Conservation (phyloP, 2,329 filamentous ascomycete species). For the Colletotrichum nymphaeae region DNA sequence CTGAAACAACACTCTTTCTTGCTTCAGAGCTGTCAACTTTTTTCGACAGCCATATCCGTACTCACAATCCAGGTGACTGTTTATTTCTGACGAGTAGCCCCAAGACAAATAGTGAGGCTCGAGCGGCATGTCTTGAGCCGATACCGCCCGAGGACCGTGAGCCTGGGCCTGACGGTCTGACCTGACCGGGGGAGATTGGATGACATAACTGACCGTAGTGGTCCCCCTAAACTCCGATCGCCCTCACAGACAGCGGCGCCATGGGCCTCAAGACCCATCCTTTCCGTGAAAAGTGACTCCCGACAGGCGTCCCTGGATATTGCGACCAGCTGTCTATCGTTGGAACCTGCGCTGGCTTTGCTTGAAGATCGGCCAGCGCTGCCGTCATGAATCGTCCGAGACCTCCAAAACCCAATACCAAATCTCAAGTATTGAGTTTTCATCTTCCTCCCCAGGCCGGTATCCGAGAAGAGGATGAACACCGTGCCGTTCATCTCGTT, state of each 20-base stretch:
- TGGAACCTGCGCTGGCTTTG: not conserved
- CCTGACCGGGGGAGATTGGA: not conserved
- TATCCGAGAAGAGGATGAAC: not conserved
- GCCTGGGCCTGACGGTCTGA: not conserved
- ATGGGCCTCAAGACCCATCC: not conserved
- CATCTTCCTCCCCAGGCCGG: not conserved
- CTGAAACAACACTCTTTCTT: conserved; percentile 18
- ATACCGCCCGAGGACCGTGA: not conserved
- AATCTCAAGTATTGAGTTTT: not conserved
- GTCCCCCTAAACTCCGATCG: conserved; percentile 1
- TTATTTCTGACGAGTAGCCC: conserved; percentile 7
- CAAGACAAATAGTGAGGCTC: conserved; percentile 7
- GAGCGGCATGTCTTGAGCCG: conserved; percentile 3
- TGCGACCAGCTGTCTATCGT: not conserved
- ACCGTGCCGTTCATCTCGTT: conserved; percentile 6
- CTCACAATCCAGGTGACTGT: not conserved
- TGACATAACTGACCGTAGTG: not conserved
- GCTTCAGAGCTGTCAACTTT: conserved; percentile 3
- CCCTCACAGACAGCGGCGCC: conserved; percentile 10
- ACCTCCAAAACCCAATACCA: not conserved
- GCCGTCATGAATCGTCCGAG: not conserved
- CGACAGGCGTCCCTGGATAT: conserved; percentile 2
- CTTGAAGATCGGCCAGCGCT: not conserved
- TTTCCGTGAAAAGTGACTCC: not conserved
- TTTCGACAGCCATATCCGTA: not conserved